These are phyloP conservation scores for Botrytis medusae DNA, from an alignment of 2,329 filamentous ascomycete species.

Conservation along the genomic window DNA sequence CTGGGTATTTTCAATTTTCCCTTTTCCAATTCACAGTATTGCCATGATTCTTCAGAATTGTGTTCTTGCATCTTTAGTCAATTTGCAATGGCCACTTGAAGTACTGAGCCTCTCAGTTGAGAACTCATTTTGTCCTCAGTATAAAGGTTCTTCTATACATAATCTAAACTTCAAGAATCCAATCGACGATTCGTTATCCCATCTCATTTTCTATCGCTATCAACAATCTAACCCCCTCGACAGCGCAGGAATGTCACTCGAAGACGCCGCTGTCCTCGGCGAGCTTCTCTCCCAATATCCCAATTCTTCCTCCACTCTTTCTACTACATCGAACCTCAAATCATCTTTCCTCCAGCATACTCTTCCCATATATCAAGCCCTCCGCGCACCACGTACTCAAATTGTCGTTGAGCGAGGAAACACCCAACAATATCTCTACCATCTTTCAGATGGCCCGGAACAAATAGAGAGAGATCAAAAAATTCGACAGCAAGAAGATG, in stretches of 20 bases:
- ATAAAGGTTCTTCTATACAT: not conserved
- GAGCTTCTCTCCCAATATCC: constrained; percentile 49
- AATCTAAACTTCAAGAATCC: not conserved
- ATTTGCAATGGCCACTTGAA: not conserved
- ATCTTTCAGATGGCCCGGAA: constrained; percentile 54
- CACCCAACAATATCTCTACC: constrained; percentile 59
- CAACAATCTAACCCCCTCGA: not conserved
- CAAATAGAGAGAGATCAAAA: constrained; percentile 56
- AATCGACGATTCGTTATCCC: not conserved
- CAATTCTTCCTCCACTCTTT: not conserved
- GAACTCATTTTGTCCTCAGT: not conserved
- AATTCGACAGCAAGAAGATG: constrained; percentile 42
- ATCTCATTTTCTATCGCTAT: not conserved
- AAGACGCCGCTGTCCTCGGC: constrained; percentile 59
- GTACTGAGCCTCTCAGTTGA: not conserved
- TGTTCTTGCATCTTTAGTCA: not conserved
- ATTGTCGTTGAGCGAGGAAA: constrained; percentile 60
- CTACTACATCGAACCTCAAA: constrained; percentile 20
- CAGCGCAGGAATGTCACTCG: constrained; percentile 58
- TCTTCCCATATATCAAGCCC: constrained; percentile 54
- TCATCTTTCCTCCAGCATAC: constrained; percentile 36
- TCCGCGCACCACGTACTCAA: constrained; percentile 57
- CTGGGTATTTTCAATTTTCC: constrained; percentile 30
- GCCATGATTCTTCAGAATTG: fast-evolving
- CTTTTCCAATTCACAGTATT: not conserved